Conservation (phyloP, 2,329 filamentous ascomycete species). For the Zarea fungicola region DNA sequence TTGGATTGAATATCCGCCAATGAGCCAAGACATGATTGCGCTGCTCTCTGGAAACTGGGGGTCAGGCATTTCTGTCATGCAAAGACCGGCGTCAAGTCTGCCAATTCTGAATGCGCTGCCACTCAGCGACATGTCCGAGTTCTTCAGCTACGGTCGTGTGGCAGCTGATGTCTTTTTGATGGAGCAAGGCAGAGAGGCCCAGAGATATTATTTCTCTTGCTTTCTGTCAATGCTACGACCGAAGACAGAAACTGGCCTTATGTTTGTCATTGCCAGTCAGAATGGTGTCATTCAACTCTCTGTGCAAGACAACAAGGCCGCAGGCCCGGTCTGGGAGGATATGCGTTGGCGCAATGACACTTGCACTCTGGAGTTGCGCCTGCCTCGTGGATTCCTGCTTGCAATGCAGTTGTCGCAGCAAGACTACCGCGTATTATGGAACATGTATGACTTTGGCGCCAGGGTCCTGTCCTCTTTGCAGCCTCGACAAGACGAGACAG, state of each 20-base stretch:
- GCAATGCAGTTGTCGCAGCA: conserved; percentile 64
- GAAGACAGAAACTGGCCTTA: conserved; percentile 62
- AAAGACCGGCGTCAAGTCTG: conserved; percentile 41
- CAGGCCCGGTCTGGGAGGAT: conserved; percentile 73
- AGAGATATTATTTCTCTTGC: conserved; percentile 65
- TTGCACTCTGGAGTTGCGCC: conserved; percentile 59
- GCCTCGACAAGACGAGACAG: conserved; percentile 62
- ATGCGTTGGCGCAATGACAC: conserved; percentile 71
- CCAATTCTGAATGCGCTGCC: conserved; percentile 66
- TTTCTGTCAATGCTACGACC: conserved; percentile 70
- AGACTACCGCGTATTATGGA: conserved; percentile 77
- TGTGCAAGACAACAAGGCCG: conserved; percentile 63
- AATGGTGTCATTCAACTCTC: conserved; percentile 69
- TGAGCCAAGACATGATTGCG: conserved; percentile 66
- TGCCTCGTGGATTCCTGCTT: conserved; percentile 72
- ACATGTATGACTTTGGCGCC: conserved; percentile 77
- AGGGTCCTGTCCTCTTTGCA: conserved; percentile 69
- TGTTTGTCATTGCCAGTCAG: conserved; percentile 73
- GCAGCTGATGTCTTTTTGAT: conserved; percentile 69
- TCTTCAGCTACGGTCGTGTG: conserved; percentile 76
- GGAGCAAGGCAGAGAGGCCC: conserved; percentile 64
- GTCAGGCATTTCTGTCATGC: conserved; percentile 44
- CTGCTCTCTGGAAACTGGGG: conserved; percentile 60
- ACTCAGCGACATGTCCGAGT: conserved; percentile 65
- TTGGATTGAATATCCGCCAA: conserved; percentile 72